Conservation (phyloP, 148 eudicot species). For the Vaccinium corymbosum region DNA sequence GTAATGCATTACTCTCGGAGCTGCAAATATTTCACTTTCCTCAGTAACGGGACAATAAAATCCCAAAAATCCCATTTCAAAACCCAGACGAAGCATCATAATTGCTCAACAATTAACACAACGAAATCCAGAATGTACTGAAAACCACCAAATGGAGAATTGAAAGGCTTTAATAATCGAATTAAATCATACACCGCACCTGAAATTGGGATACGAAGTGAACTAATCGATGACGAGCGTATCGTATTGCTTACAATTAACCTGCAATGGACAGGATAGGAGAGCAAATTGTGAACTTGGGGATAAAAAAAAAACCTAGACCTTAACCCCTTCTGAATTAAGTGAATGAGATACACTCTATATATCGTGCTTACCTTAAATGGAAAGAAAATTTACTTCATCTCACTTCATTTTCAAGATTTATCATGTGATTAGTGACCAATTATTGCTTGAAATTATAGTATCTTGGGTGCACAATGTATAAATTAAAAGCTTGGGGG, state of each 20-base stretch:
- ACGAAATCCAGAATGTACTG: neutral
- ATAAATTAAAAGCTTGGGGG: neutral
- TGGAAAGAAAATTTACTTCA: constrained; percentile 12
- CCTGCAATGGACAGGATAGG: neutral
- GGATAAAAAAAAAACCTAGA: constrained; percentile 22
- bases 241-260: neutral
- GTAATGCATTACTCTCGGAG: neutral
- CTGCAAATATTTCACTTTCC: neutral
- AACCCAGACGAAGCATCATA: constrained; percentile 3
- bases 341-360: neutral
- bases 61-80: neutral
- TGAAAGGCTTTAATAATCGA: neutral
- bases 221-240: neutral
- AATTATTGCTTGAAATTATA: neutral
- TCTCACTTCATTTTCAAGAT: neutral
- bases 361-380: constrained; percentile 23
- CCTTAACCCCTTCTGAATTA: too few species aligned
- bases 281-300: constrained; percentile 10
- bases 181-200: constrained; percentile 5
- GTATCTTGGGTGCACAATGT: neutral
- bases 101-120: neutral
- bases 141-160: neutral
- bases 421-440: neutral
- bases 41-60: constrained; percentile 1
- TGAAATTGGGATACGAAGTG: neutral